Base-by-base conservation (phyloP, 768 basidiomycete species). In the Naganishia randhawae region DNA sequence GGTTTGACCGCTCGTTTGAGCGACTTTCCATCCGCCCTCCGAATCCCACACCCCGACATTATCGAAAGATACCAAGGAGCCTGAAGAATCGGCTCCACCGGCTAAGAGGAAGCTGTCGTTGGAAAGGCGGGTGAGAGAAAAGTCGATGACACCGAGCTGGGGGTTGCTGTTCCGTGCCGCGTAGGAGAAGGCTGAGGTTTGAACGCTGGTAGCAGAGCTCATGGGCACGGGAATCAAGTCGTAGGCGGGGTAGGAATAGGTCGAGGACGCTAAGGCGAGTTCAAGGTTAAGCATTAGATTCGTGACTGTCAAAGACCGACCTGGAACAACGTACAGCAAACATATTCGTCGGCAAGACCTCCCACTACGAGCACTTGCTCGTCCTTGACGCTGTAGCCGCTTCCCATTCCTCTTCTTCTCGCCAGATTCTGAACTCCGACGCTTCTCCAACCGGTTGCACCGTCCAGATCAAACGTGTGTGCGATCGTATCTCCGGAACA, bases 271-370 rank as follows among this genome's bases (percentile, higher is more conserved):
- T 74, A 51, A 0, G 13, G 13, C 9, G 51, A 31, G 25, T n/a
- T 10, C 19, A 45, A n/a, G 27, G 41, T 51, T 17, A 51, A n/a
- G 25, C 14, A 53, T 50, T 16, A 37, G 37, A 7, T 16, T 13
- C 19, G 57, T 19, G 14, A 22, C n/a, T 4, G 14, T 39, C 22
- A 25, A 37, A 7, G 32, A 9, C 32, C 17, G 45, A 27, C 13
- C 22, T 1, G 3, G 13, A 10, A 14, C 19, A 3, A 74, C 78
- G 74, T 66, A 79, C 78, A 72, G 62, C 78, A 80, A 19, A 73
- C 71, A 55, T 78, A 78, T 45, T 71, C 63, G 54, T 80, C 78
- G 14, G 74, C 69, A 25, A 78, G 53, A 51, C 78, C 78, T 1
- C 78, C 78, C 31, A 80, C 74, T 52, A 77, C 67, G 71, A 79